Evolutionary conservation across 2,329 filamentous ascomycete genomes (phyloP), one percentile per base, ranked within the genome.

Genomic region (Fusarium ramigenum): DNA sequence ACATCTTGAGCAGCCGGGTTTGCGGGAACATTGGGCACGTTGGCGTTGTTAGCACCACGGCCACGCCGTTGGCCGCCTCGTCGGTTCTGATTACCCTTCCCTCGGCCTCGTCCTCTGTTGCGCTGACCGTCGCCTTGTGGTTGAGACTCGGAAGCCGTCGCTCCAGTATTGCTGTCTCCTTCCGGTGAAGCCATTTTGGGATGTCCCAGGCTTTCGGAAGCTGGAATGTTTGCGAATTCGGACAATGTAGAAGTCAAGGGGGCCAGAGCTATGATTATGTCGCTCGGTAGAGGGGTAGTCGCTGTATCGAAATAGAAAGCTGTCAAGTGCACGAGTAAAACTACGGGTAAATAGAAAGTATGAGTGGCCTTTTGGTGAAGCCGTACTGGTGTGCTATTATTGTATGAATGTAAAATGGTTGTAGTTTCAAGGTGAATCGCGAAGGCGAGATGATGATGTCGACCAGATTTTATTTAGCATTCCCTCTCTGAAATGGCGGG

Each of bases 41-140:
- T 63, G 44, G 73, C 64, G 36, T 73, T 75, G 34, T 76, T 76
- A 39, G 75, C 76, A 40, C 79, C 80, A 59, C 78, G 76, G 66
- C 78, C 78, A 50, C 78, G 70, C 25, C 81, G 80, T 59, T 79
- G 75, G 59, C 80, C 83, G 75, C 84, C 78, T 72, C 76, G 74
- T 25, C 82, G 81, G 68, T 81, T 79, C 52, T 82, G 81, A 46
- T 83, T 82, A 43, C 82, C 79, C 54, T 79, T 78, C 58, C 84
- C 84, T 56, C 85, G 82, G 56, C 84, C 85, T 72, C 85, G 82
- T 60, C 84, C 83, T 54, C 85, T 81, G 30, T 83, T 84, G 77
- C 84, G 72, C 42, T 75, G 69, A 39, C 69, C 57, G 44, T 78
- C 73, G 19, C 67, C 70, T 44, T 75, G 75, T 36, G 75, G 60